phyloP scores from a whole-genome alignment of 2,329 filamentous ascomycete genomes.

The Cadophora sp. region DNA sequence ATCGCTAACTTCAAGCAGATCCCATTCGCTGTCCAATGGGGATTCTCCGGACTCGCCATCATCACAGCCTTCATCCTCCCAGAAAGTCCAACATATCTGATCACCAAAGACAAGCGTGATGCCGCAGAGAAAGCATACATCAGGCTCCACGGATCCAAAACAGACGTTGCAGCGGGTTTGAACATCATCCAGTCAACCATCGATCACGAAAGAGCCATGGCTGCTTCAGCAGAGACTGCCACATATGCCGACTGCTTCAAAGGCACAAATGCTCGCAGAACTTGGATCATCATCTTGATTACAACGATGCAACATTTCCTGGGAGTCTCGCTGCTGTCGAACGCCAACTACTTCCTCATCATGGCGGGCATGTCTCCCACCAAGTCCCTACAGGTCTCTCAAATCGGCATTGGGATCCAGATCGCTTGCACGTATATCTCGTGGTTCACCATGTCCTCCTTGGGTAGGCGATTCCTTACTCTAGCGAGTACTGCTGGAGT shows the following conservation, averaged over 20 bases:
- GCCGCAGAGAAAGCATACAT: neutral
- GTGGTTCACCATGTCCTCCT: neutral
- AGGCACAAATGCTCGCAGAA: slow-evolving; percentile 3
- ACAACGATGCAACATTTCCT: slow-evolving; percentile 12
- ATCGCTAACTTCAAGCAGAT: neutral
- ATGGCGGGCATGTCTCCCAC: slow-evolving; percentile 12
- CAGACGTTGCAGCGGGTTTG: neutral
- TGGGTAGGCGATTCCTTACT: slow-evolving; percentile 10
- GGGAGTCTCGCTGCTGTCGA: neutral
- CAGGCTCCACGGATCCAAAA: neutral
- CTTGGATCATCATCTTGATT: slow-evolving; percentile 3
- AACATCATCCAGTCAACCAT: neutral
- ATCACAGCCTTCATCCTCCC: neutral
- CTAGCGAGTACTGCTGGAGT: slow-evolving; percentile 3
- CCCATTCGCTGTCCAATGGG: slow-evolving; percentile 10
- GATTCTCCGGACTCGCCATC: slow-evolving; percentile 9
- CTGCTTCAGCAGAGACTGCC: neutral
- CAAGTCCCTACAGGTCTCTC: neutral
- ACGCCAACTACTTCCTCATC: slow-evolving; percentile 8
- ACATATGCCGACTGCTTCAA: slow-evolving; percentile 9
- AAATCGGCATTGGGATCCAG: slow-evolving; percentile 7
- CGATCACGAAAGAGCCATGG: neutral
- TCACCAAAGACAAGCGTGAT: neutral
- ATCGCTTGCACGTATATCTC: neutral
- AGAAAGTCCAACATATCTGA: slow-evolving; percentile 3